Percentiles rank a stretch among this genome's conserved stretches.
These are phyloP conservation scores for Colletotrichum cereale DNA, from an alignment of 2,329 filamentous ascomycete genomes.

Conservation along the genomic window DNA sequence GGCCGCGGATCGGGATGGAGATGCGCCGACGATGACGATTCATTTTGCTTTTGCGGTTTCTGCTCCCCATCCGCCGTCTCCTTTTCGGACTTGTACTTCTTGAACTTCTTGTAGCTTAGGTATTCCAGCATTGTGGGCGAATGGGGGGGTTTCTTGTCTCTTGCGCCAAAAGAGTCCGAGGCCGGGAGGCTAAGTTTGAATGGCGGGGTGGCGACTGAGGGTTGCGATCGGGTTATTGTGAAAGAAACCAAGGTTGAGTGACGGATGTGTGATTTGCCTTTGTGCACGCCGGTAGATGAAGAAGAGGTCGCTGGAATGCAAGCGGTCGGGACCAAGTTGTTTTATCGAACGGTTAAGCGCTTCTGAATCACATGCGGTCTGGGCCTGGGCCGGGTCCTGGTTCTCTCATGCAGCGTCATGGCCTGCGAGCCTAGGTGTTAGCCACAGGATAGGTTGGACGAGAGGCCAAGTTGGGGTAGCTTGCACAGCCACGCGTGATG, in stretches of 20 bases:
- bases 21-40: slow-evolving; percentile 22
- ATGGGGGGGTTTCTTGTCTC: neutral
- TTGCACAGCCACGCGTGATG: slow-evolving; percentile 42
- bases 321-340: slow-evolving; percentile 25
- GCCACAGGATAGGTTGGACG: slow-evolving; percentile 27
- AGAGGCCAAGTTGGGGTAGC: slow-evolving; percentile 26
- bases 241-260: neutral
- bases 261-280: neutral
- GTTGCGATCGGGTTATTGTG: slow-evolving; percentile 6
- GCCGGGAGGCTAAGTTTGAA: too few relatives aligned
- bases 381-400: slow-evolving; percentile 11
- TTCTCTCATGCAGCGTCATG: slow-evolving; percentile 19
- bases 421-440: slow-evolving; percentile 22
- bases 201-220: slow-evolving; percentile 44
- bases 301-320: neutral
- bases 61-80: slow-evolving; percentile 45
- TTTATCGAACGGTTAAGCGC: slow-evolving; percentile 38
- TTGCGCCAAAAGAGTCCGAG: neutral
- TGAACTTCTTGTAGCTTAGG: slow-evolving; percentile 72
- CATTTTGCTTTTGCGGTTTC: slow-evolving; percentile 36
- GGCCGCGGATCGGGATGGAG: slow-evolving; percentile 25
- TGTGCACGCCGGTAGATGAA: neutral
- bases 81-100: slow-evolving; percentile 69
- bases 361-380: slow-evolving; percentile 39
- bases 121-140: slow-evolving; percentile 69